Evolutionary conservation across 441 rosid genomes (phyloP).

Genomic region (Manihot esculenta): DNA sequence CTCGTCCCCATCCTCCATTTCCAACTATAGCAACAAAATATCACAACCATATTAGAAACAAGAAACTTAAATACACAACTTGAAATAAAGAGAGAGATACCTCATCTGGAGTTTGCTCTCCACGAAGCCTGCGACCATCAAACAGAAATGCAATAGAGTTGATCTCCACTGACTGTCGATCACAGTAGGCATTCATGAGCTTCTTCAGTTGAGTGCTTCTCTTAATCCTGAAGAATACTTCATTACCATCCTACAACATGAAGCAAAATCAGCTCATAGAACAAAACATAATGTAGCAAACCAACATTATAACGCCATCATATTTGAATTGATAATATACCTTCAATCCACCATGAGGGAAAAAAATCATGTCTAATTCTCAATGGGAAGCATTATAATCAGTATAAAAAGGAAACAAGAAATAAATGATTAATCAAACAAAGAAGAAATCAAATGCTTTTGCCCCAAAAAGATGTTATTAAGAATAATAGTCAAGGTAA

Average conservation of each 20-base stretch:
- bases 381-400: neutral
- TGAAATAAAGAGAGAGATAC: slow-evolving; percentile 5
- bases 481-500: neutral
- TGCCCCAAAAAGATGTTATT: neutral
- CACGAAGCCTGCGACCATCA: slow-evolving; percentile 63
- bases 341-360: neutral
- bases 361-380: neutral
- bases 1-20: slow-evolving; percentile 92
- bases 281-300: neutral
- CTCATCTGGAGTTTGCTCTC: slow-evolving; percentile 70
- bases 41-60: neutral
- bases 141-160: slow-evolving; percentile 63
- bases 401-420: neutral
- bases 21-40: slow-evolving; percentile 42
- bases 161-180: slow-evolving; percentile 56
- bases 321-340: neutral
- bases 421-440: neutral
- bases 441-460: neutral
- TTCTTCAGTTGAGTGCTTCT: slow-evolving; percentile 63
- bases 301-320: neutral
- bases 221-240: slow-evolving; percentile 68
- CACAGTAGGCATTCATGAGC: slow-evolving; percentile 71
- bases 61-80: too few relatives aligned
- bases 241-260: slow-evolving; percentile 60
- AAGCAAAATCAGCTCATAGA: neutral